phyloP scores from a whole-genome alignment of 495 filamentous ascomycete genomes.

The Cryomyces antarcticus region DNA sequence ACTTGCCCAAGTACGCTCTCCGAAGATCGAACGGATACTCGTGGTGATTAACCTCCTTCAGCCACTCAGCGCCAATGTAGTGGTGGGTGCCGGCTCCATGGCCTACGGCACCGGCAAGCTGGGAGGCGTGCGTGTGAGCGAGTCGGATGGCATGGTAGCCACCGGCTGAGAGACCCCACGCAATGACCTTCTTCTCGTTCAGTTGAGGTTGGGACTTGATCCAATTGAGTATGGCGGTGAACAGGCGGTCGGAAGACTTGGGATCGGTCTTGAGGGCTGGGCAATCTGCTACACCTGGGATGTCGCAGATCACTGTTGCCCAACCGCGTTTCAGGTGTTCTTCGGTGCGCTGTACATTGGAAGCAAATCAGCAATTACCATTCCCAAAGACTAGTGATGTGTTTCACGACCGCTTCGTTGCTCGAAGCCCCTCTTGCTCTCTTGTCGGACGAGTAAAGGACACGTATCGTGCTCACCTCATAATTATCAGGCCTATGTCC shows the following conservation, averaged over 20 bases:
- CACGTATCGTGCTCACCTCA: neutral
- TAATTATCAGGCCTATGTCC: constrained; percentile 62
- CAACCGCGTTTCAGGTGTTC: constrained; percentile 43
- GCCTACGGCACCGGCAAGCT: constrained; percentile 36
- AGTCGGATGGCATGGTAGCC: constrained; percentile 57
- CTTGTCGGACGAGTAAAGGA: too few species aligned
- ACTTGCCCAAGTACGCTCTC: constrained; percentile 25
- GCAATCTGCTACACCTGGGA: constrained; percentile 58
- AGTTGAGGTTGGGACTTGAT: constrained; percentile 33
- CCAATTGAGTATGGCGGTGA: constrained; percentile 45
- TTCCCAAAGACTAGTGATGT: too few species aligned
- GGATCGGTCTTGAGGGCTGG: constrained; percentile 40
- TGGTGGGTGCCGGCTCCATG: constrained; percentile 55
- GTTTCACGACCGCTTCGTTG: too few species aligned
- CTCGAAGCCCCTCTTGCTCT: too few species aligned
- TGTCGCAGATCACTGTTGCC: constrained; percentile 46
- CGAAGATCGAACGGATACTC: constrained; percentile 52
- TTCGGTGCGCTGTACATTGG: constrained; percentile 25
- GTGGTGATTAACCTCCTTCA: constrained; percentile 41
- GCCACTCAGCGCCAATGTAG: constrained; percentile 44
- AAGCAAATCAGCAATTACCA: too few species aligned
- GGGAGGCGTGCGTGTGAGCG: constrained; percentile 42
- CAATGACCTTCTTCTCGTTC: constrained; percentile 38
- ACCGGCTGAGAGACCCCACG: constrained; percentile 52
- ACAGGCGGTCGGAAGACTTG: constrained; percentile 30